Base-by-base conservation (phyloP, 148 eudicot species). In the Salicornia ramosissima region DNA sequence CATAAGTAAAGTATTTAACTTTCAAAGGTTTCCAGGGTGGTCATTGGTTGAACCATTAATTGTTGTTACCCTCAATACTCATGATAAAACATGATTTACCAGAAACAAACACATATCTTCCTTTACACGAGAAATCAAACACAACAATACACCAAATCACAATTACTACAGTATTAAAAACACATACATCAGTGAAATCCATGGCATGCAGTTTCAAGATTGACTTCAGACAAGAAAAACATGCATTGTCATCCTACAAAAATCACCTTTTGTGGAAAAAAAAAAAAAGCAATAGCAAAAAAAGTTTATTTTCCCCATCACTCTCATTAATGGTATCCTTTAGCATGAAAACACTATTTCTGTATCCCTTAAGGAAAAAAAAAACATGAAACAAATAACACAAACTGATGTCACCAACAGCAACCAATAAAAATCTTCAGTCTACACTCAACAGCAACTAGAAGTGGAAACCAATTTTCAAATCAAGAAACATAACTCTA, bases 131-230 rank as follows among this genome's bases (percentile, higher is more conserved):
- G 40, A 36, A 36, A 36, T n/a, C n/a, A n/a, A n/a, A n/a, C n/a
- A n/a, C n/a, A n/a, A n/a, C n/a, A n/a, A n/a, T n/a, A n/a, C n/a
- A n/a, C n/a, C n/a, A n/a, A n/a, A n/a, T n/a, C n/a, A n/a, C 40
- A 36, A 36, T 36, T n/a, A n/a, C n/a, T n/a, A n/a, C n/a, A n/a
- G n/a, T n/a, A n/a, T n/a, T 36, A 36, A 36, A 36, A 36, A 28
- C 75, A 45, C 29, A 75, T 49, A 36, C 67, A n/a, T 43, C 70
- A 62, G 12, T 43, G 26, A 39, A 49, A 57, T 47, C 15, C 21
- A 29, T 29, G 53, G 16, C 50, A 39, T n/a, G 30, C 40, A 36
- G 8, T 36, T 36, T 36, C n/a, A n/a, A 36, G 8, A 36, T 36
- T 36, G 8, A 4, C 8, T 61, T 36, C 46, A 4, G 8, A 9